Evolutionary conservation across 352 stramenopile genomes (phyloP).

Genomic region (Phytophthora idaei): DNA sequence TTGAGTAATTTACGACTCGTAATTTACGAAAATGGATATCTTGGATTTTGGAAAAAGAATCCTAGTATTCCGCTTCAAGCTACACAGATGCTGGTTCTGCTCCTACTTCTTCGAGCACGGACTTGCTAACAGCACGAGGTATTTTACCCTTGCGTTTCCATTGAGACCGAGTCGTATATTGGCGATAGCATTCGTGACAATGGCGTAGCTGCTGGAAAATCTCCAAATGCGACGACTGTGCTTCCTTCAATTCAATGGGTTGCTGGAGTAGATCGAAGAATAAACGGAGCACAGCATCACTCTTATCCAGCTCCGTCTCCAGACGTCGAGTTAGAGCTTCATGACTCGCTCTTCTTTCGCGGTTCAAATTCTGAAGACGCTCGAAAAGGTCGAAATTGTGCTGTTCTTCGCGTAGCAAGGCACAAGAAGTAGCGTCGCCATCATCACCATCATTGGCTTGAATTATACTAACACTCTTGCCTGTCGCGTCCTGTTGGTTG

Average conservation of each 20-base stretch:
- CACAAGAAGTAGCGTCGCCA: constrained; percentile 36
- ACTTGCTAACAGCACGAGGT: constrained; percentile 10
- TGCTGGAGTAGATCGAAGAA: constrained; percentile 46
- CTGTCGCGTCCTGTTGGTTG: not conserved
- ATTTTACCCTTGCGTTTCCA: constrained; percentile 37
- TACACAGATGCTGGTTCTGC: constrained; percentile 4
- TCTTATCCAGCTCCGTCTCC: constrained; percentile 52
- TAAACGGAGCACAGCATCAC: constrained; percentile 42
- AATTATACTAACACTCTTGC: not conserved
- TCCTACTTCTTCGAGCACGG: constrained; percentile 1
- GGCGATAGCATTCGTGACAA: constrained; percentile 61
- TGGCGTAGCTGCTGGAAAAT: constrained; percentile 49
- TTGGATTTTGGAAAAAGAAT: no score
- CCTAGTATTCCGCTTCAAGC: no score
- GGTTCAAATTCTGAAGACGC: constrained; percentile 41
- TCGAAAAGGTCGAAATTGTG: constrained; percentile 55
- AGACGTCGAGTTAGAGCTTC: constrained; percentile 35
- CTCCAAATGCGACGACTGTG: not conserved
- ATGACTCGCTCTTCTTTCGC: constrained; percentile 12
- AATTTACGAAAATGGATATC: not conserved
- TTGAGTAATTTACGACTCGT: not conserved
- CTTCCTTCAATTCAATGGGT: not conserved
- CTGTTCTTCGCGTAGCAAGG: constrained; percentile 60
- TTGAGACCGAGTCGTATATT: constrained; percentile 47
- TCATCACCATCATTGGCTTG: constrained; percentile 22